phyloP scores from a whole-genome alignment of 148 eudicot species.

The Rhododendron williamsianum region DNA sequence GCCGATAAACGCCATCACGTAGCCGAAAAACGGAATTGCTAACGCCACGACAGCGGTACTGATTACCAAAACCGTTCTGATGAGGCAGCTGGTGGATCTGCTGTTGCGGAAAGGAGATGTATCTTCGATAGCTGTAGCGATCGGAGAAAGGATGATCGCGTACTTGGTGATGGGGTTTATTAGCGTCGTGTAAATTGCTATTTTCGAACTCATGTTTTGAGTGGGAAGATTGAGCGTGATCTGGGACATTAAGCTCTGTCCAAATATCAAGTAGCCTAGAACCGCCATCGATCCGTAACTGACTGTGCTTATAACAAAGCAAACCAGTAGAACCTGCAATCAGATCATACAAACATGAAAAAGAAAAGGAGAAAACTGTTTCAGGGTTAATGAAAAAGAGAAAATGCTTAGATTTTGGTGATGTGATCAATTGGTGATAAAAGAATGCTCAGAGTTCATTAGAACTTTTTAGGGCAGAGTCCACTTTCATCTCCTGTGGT shows the following conservation, averaged over 20 bases:
- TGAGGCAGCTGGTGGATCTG: slow-evolving; percentile 23
- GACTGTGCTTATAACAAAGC: slow-evolving; percentile 35
- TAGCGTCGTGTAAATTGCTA: slow-evolving; percentile 44
- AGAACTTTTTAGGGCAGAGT: background rate
- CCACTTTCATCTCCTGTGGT: too few relatives aligned
- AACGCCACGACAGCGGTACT: slow-evolving; percentile 56
- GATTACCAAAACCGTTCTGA: slow-evolving; percentile 44
- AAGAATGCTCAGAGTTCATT: background rate
- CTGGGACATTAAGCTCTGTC: slow-evolving; percentile 36
- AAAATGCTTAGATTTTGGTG: background rate
- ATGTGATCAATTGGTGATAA: background rate
- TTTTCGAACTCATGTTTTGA: slow-evolving; percentile 24
- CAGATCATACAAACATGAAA: background rate
- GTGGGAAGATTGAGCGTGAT: slow-evolving; percentile 47
- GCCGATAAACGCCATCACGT: slow-evolving; percentile 61
- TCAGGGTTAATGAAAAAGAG: background rate
- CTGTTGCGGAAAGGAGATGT: slow-evolving; percentile 16
- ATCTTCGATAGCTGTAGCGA: slow-evolving; percentile 35
- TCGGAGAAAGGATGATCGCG: slow-evolving; percentile 36
- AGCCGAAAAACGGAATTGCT: slow-evolving; percentile 57
- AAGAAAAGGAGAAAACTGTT: background rate
- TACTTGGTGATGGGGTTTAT: slow-evolving; percentile 42
- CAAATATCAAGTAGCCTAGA: slow-evolving; percentile 46
- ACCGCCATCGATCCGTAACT: slow-evolving; percentile 41
- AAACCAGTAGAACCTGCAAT: slow-evolving; percentile 38